Evolutionary conservation across 2,329 filamentous ascomycete species (phyloP).

Genomic region (Hypoxylon sp.): DNA sequence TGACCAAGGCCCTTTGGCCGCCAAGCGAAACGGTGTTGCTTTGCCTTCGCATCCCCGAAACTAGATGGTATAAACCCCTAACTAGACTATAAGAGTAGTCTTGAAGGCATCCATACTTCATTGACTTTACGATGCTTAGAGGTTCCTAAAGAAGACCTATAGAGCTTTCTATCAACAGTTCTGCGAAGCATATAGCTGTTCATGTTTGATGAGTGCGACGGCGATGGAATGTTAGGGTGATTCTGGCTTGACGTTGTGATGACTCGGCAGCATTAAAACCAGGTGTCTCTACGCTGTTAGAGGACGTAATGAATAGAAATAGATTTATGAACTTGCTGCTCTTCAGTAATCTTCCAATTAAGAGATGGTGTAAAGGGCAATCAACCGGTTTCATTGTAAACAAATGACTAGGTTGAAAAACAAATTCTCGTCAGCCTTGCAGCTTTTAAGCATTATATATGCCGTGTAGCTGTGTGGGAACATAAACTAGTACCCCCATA

Average conservation of each 20-base stretch:
- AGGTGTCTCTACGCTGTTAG: conserved; percentile 24
- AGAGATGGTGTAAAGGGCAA: conserved; percentile 4
- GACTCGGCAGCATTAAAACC: conserved; percentile 28
- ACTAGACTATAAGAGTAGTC: conserved; percentile 11
- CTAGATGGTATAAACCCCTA: conserved; percentile 8
- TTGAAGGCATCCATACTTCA: conserved; percentile 15
- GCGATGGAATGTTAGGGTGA: conserved; percentile 43
- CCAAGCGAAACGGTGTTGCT: conserved; percentile 55
- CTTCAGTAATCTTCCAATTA: background rate
- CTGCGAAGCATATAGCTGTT: conserved; percentile 41
- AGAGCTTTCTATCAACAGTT: conserved; percentile 33
- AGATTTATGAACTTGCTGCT: conserved; percentile 29
- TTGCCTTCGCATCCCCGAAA: conserved; percentile 57
- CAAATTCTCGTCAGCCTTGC: conserved; percentile 24
- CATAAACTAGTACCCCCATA: too few species aligned
- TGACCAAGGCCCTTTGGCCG: conserved; percentile 59
- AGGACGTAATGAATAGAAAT: conserved; percentile 45
- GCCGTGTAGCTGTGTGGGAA: conserved; percentile 3
- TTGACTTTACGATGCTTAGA: conserved; percentile 44
- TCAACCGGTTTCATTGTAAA: conserved; percentile 10
- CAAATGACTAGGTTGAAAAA: conserved; percentile 7
- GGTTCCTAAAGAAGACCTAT: conserved; percentile 49
- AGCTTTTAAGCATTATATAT: conserved; percentile 9
- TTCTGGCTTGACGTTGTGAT: conserved; percentile 45
- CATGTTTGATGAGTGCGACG: conserved; percentile 49